Conservation (phyloP, 139 green algal species). For the Micractinium sp. region DNA sequence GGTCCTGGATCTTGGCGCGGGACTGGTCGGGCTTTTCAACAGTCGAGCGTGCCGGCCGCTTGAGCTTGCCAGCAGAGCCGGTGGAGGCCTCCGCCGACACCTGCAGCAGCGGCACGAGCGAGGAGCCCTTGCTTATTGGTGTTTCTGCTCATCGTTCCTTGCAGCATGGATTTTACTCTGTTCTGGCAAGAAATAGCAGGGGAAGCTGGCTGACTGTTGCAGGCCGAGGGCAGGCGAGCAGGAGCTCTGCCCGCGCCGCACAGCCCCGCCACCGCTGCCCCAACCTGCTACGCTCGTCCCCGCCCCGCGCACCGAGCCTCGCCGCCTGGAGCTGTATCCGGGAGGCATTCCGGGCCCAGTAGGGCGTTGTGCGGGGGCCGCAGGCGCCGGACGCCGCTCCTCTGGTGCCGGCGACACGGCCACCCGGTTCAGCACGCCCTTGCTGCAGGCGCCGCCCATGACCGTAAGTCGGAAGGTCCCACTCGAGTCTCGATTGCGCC, state of each 20-base stretch:
- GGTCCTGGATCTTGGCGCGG: neutral
- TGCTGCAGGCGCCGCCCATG: conserved; percentile 3
- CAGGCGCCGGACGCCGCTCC: neutral
- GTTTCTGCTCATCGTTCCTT: no score
- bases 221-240: neutral
- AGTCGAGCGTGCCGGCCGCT: neutral
- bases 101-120: neutral
- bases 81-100: conserved; percentile 27
- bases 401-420: neutral
- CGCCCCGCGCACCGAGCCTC: conserved; percentile 14
- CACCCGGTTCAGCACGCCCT: neutral
- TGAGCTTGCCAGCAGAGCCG: neutral
- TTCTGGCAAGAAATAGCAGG: no score
- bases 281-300: neutral
- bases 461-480: no score
- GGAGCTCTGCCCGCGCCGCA: neutral
- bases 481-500: no score
- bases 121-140: no score
- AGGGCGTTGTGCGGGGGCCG: neutral
- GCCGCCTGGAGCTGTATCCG: neutral
- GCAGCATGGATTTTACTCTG: no score
- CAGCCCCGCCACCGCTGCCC: neutral
- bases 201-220: no score
- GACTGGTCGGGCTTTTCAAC: neutral
- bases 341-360: neutral